phyloP scores from a whole-genome alignment of 1,284 basidiomycete species.

The Athelia psychrophila region DNA sequence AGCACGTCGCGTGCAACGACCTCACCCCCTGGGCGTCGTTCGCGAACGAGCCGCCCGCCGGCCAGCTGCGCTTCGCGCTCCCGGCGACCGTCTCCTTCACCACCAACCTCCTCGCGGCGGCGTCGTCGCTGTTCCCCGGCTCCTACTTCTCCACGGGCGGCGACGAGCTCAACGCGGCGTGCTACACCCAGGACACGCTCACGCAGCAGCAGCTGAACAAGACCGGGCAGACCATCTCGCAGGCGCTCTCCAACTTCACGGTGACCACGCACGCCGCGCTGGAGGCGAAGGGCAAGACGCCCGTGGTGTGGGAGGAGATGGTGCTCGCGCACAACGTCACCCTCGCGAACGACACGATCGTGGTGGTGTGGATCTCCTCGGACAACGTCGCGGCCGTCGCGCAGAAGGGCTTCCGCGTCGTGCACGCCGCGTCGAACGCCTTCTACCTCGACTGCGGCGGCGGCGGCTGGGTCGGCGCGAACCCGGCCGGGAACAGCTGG shows the following conservation, averaged over 20 bases:
- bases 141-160: slow-evolving; percentile 65
- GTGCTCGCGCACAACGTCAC: slow-evolving; percentile 43
- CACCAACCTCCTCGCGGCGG: slow-evolving; percentile 38
- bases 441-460: slow-evolving; percentile 32
- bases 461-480: slow-evolving; percentile 40
- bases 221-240: slow-evolving; percentile 42
- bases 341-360: slow-evolving; percentile 44
- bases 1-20: slow-evolving; percentile 65
- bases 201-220: slow-evolving; percentile 43
- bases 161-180: slow-evolving; percentile 63
- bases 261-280: slow-evolving; percentile 48
- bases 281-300: slow-evolving; percentile 46
- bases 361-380: slow-evolving; percentile 45
- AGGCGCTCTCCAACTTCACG: slow-evolving; percentile 55
- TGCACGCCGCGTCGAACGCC: slow-evolving; percentile 42
- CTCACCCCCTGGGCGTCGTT: slow-evolving; percentile 52
- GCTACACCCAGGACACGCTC: slow-evolving; percentile 49
- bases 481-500: slow-evolving; percentile 18
- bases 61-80: slow-evolving; percentile 61
- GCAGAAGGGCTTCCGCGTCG: slow-evolving; percentile 37
- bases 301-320: slow-evolving; percentile 72
- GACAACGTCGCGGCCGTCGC: slow-evolving; percentile 36
- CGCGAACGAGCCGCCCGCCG: slow-evolving; percentile 67
- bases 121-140: slow-evolving; percentile 42
- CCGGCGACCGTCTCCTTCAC: slow-evolving; percentile 45